phyloP scores from a whole-genome alignment of 129 eudicot genomes.

The Flaveria bidentis region DNA sequence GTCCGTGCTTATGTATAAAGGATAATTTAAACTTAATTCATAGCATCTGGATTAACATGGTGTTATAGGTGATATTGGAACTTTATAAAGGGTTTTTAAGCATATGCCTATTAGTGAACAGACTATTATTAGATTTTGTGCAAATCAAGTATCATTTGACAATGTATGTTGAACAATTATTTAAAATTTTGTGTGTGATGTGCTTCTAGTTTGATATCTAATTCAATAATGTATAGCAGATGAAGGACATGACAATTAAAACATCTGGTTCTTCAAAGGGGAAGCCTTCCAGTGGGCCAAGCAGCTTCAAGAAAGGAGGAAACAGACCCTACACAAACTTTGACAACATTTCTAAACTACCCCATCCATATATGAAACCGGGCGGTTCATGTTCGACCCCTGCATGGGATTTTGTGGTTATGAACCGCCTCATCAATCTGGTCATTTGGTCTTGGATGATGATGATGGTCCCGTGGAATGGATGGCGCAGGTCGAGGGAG shows the following conservation, averaged over 20 bases:
- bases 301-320: slow-evolving; percentile 56
- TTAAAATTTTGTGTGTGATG: too few relatives aligned
- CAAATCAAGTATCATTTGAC: too few relatives aligned
- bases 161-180: too few relatives aligned
- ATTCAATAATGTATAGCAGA: slow-evolving; percentile 39
- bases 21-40: slow-evolving; percentile 8
- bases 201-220: slow-evolving; percentile 20
- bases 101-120: too few relatives aligned
- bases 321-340: slow-evolving; percentile 52
- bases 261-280: slow-evolving; percentile 55
- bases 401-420: slow-evolving; percentile 69
- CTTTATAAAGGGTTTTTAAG: too few relatives aligned
- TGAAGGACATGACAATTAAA: slow-evolving; percentile 86
- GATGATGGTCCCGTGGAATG: slow-evolving; percentile 81
- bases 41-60: not conserved
- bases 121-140: too few relatives aligned
- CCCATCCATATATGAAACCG: slow-evolving; percentile 49
- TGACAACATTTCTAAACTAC: not conserved
- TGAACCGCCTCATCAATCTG: slow-evolving; percentile 60
- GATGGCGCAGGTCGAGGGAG: slow-evolving; percentile 98
- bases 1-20: not conserved
- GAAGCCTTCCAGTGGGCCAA: slow-evolving; percentile 53
- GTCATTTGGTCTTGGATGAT: slow-evolving; percentile 66
- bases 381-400: slow-evolving; percentile 65
- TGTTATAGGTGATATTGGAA: too few relatives aligned